Conservation (phyloP, 192 early-diverging fungal species). For the Gaertneriomyces semiglobifer region DNA sequence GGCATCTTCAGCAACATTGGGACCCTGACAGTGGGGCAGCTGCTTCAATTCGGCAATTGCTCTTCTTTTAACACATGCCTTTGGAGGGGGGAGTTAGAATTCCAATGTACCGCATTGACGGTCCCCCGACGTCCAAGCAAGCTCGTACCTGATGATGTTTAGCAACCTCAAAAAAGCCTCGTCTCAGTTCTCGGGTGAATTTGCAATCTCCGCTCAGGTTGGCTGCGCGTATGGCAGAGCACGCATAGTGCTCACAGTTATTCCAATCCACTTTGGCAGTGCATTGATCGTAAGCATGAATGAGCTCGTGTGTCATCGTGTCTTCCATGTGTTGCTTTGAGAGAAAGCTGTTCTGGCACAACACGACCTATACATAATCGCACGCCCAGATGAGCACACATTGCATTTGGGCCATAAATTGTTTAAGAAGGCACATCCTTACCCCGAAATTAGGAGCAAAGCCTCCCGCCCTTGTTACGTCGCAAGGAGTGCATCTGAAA, state of each 20-base stretch:
- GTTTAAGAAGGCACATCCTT: background rate
- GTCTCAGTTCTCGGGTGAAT: constrained; percentile 40
- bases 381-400: background rate
- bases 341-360: constrained; percentile 82
- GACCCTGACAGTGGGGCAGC: constrained; percentile 70
- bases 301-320: constrained; percentile 86
- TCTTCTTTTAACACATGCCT: constrained; percentile 81
- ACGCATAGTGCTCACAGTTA: constrained; percentile 48
- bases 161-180: constrained; percentile 42
- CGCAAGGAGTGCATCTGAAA: constrained; percentile 81
- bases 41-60: constrained; percentile 74
- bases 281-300: constrained; percentile 57
- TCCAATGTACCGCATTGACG: background rate
- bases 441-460: constrained; percentile 74
- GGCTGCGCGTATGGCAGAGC: constrained; percentile 52
- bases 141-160: constrained; percentile 44
- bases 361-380: constrained; percentile 48
- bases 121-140: background rate
- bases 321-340: constrained; percentile 83
- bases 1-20: constrained; percentile 77
- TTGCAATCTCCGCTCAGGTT: constrained; percentile 49
- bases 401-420: background rate
- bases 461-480: constrained; percentile 77
- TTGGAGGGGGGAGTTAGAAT: too few species aligned
- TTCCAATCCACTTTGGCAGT: constrained; percentile 46